Conservation (phyloP, 805 yeast species). For the Saccharomycopsis vini region DNA sequence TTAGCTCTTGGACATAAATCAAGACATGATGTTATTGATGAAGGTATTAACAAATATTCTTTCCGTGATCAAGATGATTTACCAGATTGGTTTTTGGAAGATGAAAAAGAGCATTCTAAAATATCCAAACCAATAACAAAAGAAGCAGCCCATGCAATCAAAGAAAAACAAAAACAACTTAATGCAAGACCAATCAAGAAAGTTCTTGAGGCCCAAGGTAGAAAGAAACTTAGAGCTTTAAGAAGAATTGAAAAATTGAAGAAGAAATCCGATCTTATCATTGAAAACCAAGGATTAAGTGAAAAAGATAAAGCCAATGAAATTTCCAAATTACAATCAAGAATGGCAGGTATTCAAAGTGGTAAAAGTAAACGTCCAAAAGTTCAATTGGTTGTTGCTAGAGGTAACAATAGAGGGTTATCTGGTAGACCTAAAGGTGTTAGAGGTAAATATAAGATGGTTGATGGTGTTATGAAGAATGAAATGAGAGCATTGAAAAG, state of each 20-base stretch:
- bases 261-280: slow-evolving; percentile 86
- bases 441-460: slow-evolving; percentile 98
- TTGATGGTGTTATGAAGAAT: slow-evolving; percentile 95
- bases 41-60: slow-evolving; percentile 85
- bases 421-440: slow-evolving; percentile 96
- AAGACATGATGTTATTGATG: slow-evolving; percentile 80
- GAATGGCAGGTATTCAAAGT: slow-evolving; percentile 35
- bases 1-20: slow-evolving; percentile 82
- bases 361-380: slow-evolving; percentile 48
- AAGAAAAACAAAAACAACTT: slow-evolving; percentile 66
- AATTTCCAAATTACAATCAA: slow-evolving; percentile 76
- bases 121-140: slow-evolving; percentile 88
- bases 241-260: slow-evolving; percentile 78
- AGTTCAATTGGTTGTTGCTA: slow-evolving; percentile 83
- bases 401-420: slow-evolving; percentile 75
- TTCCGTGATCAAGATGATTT: slow-evolving; percentile 85
- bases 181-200: slow-evolving; percentile 98
- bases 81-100: slow-evolving; percentile 97
- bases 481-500: slow-evolving; percentile 90
- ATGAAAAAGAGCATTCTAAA: slow-evolving; percentile 80
- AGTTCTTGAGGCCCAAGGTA: slow-evolving; percentile 95
- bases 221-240: slow-evolving; percentile 90
- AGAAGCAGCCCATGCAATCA: slow-evolving; percentile 76
- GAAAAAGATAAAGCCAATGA: slow-evolving; percentile 95
- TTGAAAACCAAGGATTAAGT: slow-evolving; percentile 77